Evolutionary conservation across 306 rosid species (phyloP), one percentile per base, ranked within the genome.

Genomic region (Vigna radiata): DNA sequence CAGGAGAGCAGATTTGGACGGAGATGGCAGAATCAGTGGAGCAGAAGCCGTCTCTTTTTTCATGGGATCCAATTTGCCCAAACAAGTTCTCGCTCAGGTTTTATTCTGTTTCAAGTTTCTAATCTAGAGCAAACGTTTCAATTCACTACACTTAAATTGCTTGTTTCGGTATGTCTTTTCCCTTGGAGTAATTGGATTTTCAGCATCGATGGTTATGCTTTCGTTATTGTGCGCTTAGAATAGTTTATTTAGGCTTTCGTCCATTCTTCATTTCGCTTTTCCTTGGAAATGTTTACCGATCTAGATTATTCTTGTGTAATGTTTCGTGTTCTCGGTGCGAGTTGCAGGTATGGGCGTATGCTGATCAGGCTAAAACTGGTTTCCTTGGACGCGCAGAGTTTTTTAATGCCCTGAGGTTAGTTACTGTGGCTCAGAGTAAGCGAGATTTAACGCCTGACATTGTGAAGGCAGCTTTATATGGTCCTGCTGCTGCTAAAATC

Each of bases 1-100:
- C 56, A 50, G 90, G 75, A 80, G 96, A 79, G 97, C 97, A 64
- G 98, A 94, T 92, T 92, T 92, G 84, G 97, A 94, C 50, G 97
- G 98, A 27, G 98, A 94, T 89, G 95, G 97, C 25, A 88, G 93
- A 83, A 94, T 94, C 87, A 94, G 93, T 75, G 98, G 97, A 50
- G 85, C 90, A 68, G 98, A 94, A 75, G 98, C 97, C 47, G 95
- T 94, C 31, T 56, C 88, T 83, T 94, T 94, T 88, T 91, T 92
- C 61, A 89, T 85, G 79, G 98, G 95, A 74, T 86, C 98, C 78
- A 90, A 85, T 80, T 89, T 94, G 81, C 87, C 96, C 61, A 85
- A 92, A 77, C 84, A 80, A n/a, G 94, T 92, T 69, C 97, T 94
- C 17, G 97, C 98, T 41, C 93, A 94, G 98, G 97, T 90, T 70